phyloP scores from a whole-genome alignment of 2,329 filamentous ascomycete genomes.

The Monilinia fructicola region DNA sequence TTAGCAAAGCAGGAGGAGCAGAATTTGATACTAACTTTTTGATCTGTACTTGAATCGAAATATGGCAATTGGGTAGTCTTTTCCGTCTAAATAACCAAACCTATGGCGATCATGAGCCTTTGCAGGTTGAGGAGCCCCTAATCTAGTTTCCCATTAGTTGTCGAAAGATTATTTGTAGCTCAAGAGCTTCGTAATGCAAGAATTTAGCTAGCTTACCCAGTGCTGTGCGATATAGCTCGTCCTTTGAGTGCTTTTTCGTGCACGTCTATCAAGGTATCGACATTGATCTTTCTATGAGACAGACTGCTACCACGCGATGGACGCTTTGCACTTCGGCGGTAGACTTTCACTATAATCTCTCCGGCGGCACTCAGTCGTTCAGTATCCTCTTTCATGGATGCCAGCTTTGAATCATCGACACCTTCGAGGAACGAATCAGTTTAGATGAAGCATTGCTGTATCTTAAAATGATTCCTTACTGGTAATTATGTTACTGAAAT shows the following conservation, averaged over 20 bases:
- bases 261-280: background rate
- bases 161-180: background rate
- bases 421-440: background rate
- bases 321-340: background rate
- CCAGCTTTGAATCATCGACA: background rate
- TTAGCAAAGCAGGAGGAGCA: background rate
- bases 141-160: background rate
- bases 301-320: too few relatives aligned
- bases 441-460: background rate
- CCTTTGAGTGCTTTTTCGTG: constrained; percentile 17
- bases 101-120: accelerated
- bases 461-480: background rate
- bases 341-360: constrained; percentile 1
- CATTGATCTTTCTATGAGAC: background rate
- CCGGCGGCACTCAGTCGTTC: background rate
- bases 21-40: background rate
- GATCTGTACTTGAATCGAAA: constrained; percentile 20
- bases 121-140: background rate
- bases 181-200: too few relatives aligned
- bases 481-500: background rate
- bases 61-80: background rate
- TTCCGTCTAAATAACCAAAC: background rate
- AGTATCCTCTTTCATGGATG: background rate
- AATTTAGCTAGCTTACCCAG: background rate
- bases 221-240: constrained; percentile 2